phyloP scores from a whole-genome alignment of 164 flowering plant species.

The Sextonia rubra region DNA sequence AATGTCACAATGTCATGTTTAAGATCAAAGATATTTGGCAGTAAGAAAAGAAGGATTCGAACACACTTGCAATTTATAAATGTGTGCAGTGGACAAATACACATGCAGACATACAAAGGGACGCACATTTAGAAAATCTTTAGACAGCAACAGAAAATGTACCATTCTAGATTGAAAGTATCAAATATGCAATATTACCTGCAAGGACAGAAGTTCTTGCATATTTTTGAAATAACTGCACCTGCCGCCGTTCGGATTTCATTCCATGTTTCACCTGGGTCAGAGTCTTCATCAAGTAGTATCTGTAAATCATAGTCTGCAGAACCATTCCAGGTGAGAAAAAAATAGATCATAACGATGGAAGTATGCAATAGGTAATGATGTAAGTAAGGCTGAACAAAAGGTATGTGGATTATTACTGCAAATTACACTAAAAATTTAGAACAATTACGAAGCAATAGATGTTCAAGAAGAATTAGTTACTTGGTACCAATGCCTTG shows the following conservation, averaged over 20 bases:
- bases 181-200: conserved; percentile 6
- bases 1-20: no score
- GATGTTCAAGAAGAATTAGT: not conserved
- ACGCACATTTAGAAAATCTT: not conserved
- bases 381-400: no score
- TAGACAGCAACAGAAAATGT: not conserved
- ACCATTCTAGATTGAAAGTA: not conserved
- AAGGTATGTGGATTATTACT: no score
- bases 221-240: conserved; percentile 12
- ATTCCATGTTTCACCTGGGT: conserved; percentile 14
- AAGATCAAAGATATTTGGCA: no score
- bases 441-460: not conserved
- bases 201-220: conserved; percentile 19
- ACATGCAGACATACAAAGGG: not conserved
- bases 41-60: no score
- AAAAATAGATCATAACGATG: not conserved
- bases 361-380: not conserved
- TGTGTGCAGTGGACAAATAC: not conserved
- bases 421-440: no score
- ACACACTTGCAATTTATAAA: not conserved
- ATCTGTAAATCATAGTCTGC: conserved; percentile 15
- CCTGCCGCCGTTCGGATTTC: conserved; percentile 11
- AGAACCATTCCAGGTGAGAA: not conserved
- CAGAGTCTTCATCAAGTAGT: conserved; percentile 8
- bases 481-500: not conserved